These are phyloP conservation scores for Periconia sp. DNA, from an alignment of 2,329 filamentous ascomycete species.

Conservation along the genomic window DNA sequence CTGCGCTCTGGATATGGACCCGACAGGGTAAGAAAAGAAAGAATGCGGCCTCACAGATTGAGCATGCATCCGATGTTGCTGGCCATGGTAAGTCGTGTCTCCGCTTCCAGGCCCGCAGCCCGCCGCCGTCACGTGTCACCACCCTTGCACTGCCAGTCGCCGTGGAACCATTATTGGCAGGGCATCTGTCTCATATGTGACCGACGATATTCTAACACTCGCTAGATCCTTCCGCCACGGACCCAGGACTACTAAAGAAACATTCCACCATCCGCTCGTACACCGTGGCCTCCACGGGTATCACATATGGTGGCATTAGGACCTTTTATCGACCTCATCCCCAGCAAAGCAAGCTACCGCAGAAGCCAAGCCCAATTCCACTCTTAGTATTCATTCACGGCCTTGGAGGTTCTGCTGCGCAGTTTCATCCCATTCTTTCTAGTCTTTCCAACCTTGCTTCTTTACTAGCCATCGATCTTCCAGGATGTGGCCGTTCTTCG, in stretches of 20 bases:
- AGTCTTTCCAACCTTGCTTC: conserved; percentile 83
- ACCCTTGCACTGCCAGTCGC: neutral
- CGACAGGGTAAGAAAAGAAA: conserved; percentile 24
- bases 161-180: neutral
- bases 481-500: conserved; percentile 82
- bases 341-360: conserved; percentile 81
- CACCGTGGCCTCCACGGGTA: conserved; percentile 66
- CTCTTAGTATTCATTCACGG: conserved; percentile 92
- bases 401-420: conserved; percentile 87
- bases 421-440: conserved; percentile 81
- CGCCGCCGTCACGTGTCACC: conserved; percentile 5
- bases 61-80: conserved; percentile 25
- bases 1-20: conserved; percentile 43
- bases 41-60: conserved; percentile 18
- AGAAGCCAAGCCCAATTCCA: conserved; percentile 74
- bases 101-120: conserved; percentile 10
- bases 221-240: conserved; percentile 61
- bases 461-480: conserved; percentile 86
- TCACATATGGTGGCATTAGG: conserved; percentile 77
- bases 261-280: conserved; percentile 75
- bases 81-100: conserved; percentile 30
- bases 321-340: conserved; percentile 84
- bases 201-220: no score
- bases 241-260: conserved; percentile 81
- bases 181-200: no score